Evolutionary conservation across 192 early-diverging fungal genomes (phyloP).

Genomic region (Podila epigama): DNA sequence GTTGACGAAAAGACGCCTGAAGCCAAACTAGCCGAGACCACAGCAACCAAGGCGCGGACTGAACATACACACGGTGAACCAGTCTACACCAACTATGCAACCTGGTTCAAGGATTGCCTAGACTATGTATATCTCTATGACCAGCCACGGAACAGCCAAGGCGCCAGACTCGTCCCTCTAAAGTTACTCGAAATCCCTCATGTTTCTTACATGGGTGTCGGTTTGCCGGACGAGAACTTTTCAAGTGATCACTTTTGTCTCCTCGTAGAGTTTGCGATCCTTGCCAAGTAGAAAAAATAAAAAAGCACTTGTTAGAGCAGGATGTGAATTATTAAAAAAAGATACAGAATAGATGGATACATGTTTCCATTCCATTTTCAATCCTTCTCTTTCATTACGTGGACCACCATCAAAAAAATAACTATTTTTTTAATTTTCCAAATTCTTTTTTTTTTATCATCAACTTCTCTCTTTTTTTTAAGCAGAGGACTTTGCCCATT

Average conservation of each 20-base stretch:
- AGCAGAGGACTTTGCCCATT: constrained; percentile 74
- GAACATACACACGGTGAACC: constrained; percentile 35
- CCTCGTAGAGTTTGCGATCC: constrained; percentile 43
- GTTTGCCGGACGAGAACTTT: constrained; percentile 42
- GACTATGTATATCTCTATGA: constrained; percentile 44
- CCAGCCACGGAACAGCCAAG: constrained; percentile 15
- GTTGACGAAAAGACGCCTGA: not conserved
- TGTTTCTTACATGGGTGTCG: constrained; percentile 30
- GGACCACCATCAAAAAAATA: not conserved
- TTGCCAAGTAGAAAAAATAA: constrained; percentile 4
- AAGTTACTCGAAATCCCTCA: constrained; percentile 38
- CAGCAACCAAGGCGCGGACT: constrained; percentile 8
- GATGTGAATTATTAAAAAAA: not conserved
- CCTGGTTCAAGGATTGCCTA: constrained; percentile 46
- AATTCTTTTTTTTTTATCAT: not conserved
- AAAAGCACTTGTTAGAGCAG: too few relatives aligned
- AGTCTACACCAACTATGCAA: constrained; percentile 41
- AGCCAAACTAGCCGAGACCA: constrained; percentile 6
- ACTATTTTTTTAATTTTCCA: not conserved
- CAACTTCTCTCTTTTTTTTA: constrained; percentile 21
- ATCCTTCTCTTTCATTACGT: too few relatives aligned
- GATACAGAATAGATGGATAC: not conserved
- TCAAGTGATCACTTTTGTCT: constrained; percentile 46
- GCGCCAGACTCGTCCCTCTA: constrained; percentile 34
- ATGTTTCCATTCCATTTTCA: too few relatives aligned